Percentiles rank a stretch among this genome's conserved stretches.
Evolutionary conservation across 2,329 filamentous ascomycete genomes (phyloP).

Genomic region (Talaromyces sp.): DNA sequence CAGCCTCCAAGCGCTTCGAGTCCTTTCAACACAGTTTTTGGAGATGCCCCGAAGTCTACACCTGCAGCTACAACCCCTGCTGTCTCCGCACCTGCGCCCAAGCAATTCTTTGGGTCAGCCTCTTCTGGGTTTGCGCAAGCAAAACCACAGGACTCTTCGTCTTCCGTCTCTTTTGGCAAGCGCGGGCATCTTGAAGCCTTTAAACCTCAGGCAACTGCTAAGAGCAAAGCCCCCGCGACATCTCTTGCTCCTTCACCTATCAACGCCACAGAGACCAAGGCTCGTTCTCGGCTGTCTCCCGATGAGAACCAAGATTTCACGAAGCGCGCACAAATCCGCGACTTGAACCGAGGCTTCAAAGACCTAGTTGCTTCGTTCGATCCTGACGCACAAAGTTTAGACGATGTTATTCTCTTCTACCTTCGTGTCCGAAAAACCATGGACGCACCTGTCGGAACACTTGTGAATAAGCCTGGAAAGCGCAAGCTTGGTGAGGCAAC

Average conservation of each 20-base stretch:
- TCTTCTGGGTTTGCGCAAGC: background rate
- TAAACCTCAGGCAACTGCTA: background rate
- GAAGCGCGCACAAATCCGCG: slow-evolving; percentile 9
- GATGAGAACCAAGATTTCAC: background rate
- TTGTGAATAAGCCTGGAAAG: slow-evolving; percentile 14
- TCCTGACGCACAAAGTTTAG: slow-evolving; percentile 29
- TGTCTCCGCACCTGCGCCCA: background rate
- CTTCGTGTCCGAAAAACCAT: slow-evolving; percentile 33
- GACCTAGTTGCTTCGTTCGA: slow-evolving; percentile 26
- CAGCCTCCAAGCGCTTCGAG: background rate
- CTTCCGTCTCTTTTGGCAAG: background rate
- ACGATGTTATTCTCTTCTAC: slow-evolving; percentile 33
- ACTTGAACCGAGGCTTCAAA: slow-evolving; percentile 32
- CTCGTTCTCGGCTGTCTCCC: background rate
- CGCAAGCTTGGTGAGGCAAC: slow-evolving; percentile 12
- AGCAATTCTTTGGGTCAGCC: background rate
- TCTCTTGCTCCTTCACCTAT: background rate
- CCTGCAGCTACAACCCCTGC: background rate
- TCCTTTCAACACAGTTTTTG: background rate
- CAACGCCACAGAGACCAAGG: background rate
- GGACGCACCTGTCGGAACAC: slow-evolving; percentile 26
- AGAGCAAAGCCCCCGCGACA: background rate
- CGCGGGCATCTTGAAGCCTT: background rate
- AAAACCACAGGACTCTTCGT: background rate
- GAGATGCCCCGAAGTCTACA: background rate